Evolutionary conservation across 129 eudicot species (phyloP), one percentile per base, ranked within the genome.

Genomic region (Centaurea solstitialis): DNA sequence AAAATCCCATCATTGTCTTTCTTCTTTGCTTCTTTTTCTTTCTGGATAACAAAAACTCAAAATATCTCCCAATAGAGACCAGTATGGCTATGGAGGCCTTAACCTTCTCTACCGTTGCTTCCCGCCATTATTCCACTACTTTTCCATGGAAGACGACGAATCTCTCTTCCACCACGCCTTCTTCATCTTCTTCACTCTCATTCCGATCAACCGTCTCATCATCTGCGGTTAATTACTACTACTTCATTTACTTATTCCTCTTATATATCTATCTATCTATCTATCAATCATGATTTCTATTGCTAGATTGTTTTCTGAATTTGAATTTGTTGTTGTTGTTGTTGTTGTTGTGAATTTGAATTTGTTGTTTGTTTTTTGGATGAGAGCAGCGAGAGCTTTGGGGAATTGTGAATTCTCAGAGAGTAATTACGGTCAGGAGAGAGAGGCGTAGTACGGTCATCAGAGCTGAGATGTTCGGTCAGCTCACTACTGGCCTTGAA

Each of bases 391-490:
- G 87, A 79, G 88, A 95, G 76, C 38, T 89, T 70, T 92, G 98
- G 97, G 82, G 88, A 64, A 67, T 74, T 70, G 90, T 92, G 66
- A 86, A 93, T 62, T 86, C 87, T 11, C 83, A 57, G 68, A 76
- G 39, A 68, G 73, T 28, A 3, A 24, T 61, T 59, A 47, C 79
- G 70, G 80, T 45, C 17, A 73, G 84, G 41, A 82, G 84, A 81
- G 83, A 80, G 68, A 83, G 24, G 85, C 65, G 85, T 24, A 80
- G 90, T n/a, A n/a, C n/a, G 7, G 74, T 90, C 0, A 75, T 95
- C 41, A 85, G 88, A 80, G 99, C 99, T 2, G 99, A 95, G 43
- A 95, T 95, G 99, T 95, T 95, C 73, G 99, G 99, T 45, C 99
- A 95, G 87, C 88, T 95, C 4, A 90, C 97, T 2, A 84, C 81